phyloP scores from a whole-genome alignment of 306 rosid genomes.

The Neltuma alba region DNA sequence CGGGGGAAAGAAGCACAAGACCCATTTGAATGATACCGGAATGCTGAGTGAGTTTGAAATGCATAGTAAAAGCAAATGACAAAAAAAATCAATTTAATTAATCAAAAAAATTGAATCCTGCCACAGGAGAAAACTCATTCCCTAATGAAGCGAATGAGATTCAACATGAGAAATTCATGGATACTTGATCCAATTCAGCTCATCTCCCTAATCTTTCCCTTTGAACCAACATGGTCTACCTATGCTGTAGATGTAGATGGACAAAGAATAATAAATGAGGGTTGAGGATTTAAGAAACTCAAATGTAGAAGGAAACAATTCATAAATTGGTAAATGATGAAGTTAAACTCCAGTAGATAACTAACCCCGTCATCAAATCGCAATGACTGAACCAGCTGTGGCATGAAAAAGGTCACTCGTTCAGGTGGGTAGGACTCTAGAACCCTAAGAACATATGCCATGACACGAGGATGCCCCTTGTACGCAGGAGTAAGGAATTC shows the following conservation, averaged over 20 bases:
- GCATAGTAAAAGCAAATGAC: slow-evolving; percentile 3
- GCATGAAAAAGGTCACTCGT: slow-evolving; percentile 94
- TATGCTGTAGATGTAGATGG: slow-evolving; percentile 21
- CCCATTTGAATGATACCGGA: not conserved
- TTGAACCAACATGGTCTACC: slow-evolving; percentile 8
- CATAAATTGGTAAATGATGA: slow-evolving; percentile 18
- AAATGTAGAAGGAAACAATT: slow-evolving; percentile 27
- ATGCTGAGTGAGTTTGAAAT: not conserved
- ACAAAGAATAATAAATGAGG: slow-evolving; percentile 23
- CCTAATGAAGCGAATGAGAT: slow-evolving; percentile 12
- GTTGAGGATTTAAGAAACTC: slow-evolving; percentile 17
- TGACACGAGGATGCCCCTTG: slow-evolving; percentile 97
- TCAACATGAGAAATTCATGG: not conserved
- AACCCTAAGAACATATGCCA: slow-evolving; percentile 97
- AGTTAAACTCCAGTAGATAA: slow-evolving; percentile 36
- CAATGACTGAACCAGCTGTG: slow-evolving; percentile 95
- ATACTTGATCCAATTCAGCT: not conserved
- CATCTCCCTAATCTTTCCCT: not conserved
- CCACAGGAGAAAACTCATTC: not conserved
- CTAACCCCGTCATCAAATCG: slow-evolving; percentile 95
- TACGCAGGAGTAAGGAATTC: slow-evolving; percentile 94
- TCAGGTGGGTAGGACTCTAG: slow-evolving; percentile 97
- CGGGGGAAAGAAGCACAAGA: not conserved
- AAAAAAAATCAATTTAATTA: not conserved
- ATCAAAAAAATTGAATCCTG: not conserved